Evolutionary conservation across 495 filamentous ascomycete species (phyloP), one percentile per base, ranked within the genome.

Genomic region (Daldinia childiae): DNA sequence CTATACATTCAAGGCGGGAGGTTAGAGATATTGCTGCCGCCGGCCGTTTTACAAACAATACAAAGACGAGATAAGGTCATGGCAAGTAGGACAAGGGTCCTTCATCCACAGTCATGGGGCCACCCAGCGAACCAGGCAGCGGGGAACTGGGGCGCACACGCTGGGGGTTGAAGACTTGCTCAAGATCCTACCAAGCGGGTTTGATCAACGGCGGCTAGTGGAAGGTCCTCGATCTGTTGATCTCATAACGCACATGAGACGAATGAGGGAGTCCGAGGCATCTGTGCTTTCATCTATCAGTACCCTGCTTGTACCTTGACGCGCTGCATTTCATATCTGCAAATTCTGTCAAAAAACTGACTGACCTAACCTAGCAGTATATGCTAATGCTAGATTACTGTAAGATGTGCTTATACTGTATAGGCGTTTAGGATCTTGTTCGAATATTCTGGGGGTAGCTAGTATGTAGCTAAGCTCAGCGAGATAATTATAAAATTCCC

Each of bases 221-320:
- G 48, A 58, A 73, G 39, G 71, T 73, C 66, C 69, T 73, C 71
- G 71, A 73, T 73, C 71, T 73, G 65, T 73, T 73, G 71, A 73
- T 69, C 71, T 73, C 71, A 69, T 50, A 68, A 73, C 50, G 41
- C 62, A 66, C 41, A 63, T 58, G 56, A 65, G 65, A 73, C 70
- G 70, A 65, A 73, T 68, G 50, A 65, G 50, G 56, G 56, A 65
- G 55, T 48, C 70, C 29, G 55, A 69, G 58, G 62, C 58, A 6
- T 62, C 30, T 57, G 59, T 61, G 56, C 50, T 51, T 34, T 15
- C 29, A 36, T 39, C 57, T 41, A 36, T 36, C 5, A 34, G 32
- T 50, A 58, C 38, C 30, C 43, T 64, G 17, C 48, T 58, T 21
- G 38, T 48, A 52, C 43, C 30, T 54, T 67, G 32, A 57, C 54